Evolutionary conservation across 305 asterid genomes (phyloP), one percentile per base, ranked within the genome.

Genomic region (Rubia balearica): DNA sequence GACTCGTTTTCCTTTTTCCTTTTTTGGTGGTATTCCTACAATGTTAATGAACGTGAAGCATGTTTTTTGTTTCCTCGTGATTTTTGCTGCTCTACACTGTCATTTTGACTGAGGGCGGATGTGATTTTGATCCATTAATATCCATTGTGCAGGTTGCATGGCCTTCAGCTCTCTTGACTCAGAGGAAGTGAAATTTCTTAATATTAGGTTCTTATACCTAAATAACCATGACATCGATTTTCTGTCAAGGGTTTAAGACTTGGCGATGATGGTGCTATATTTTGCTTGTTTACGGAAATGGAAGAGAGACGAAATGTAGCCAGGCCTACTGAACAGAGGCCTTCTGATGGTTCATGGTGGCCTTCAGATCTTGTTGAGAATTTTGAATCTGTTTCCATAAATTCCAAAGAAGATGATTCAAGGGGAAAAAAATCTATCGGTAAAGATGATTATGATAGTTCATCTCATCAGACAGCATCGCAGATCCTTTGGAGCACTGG

Each of bases 401-500:
- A 80, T 55, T 76, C 91, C 24, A 82, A 77, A 73, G 86, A 82
- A 74, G 88, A 83, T 57, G 75, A 56, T 71, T 19, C 55, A 42
- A 86, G 82, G 81, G 72, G 75, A 67, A 85, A 85, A 75, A 88
- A 81, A 78, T 74, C 80, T 43, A 75, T 45, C 59, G 77, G 75
- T 74, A 83, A 77, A 69, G 88, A 83, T 78, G 86, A 76, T 69
- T 78, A 74, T 70, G 88, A 72, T 49, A 85, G 83, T 33, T 81
- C 80, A 57, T 78, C 84, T 41, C 76, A 69, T 75, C 81, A 81
- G 79, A 81, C 82, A 55, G 97, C 99, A 69, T 94, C 99, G 53
- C 93, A 88, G 83, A 84, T 85, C 73, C 88, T 94, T 63, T 94
- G 99, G 99, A 85, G 87, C 81, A 87, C 96, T 51, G 96, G 98